Conservation (phyloP, 2,329 filamentous ascomycete genomes). For the Diaporthe sp. region DNA sequence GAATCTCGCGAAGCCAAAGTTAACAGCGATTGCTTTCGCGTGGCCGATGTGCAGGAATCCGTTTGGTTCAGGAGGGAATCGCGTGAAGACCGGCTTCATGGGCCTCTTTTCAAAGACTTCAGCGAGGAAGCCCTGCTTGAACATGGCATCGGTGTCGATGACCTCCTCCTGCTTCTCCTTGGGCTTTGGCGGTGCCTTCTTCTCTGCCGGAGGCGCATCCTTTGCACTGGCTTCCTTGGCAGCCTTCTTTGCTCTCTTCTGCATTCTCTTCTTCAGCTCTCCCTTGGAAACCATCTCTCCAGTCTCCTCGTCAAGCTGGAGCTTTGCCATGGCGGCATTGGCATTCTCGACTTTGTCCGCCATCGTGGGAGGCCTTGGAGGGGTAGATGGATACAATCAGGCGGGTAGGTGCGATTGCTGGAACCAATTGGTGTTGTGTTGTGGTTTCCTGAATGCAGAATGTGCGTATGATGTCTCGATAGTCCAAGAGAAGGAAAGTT, state of each 20-base stretch:
- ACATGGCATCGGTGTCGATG: conserved; percentile 76
- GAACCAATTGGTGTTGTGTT: conserved; percentile 6
- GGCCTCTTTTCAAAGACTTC: conserved; percentile 80
- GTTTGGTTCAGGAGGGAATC: conserved; percentile 91
- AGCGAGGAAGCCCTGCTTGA: conserved; percentile 82
- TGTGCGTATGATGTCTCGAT: neutral
- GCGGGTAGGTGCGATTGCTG: neutral
- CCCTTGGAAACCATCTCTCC: conserved; percentile 59
- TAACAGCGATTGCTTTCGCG: conserved; percentile 94
- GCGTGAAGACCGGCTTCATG: conserved; percentile 73
- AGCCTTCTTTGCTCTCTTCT: conserved; percentile 50
- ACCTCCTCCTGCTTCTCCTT: conserved; percentile 62
- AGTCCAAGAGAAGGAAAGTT: neutral
- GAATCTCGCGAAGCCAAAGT: conserved; percentile 92
- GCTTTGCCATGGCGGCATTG: conserved; percentile 51
- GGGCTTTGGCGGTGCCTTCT: conserved; percentile 50
- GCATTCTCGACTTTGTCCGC: conserved; percentile 52
- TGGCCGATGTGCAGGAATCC: conserved; percentile 95
- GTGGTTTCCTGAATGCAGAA: neutral
- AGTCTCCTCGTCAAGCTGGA: conserved; percentile 57
- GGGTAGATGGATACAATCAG: neutral
- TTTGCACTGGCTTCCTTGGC: conserved; percentile 46
- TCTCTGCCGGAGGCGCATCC: conserved; percentile 42
- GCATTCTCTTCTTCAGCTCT: conserved; percentile 56
- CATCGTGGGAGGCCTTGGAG: conserved; percentile 44